These are phyloP conservation scores for Scedosporium boydii DNA, from an alignment of 2,329 filamentous ascomycete genomes.

Conservation along the genomic window DNA sequence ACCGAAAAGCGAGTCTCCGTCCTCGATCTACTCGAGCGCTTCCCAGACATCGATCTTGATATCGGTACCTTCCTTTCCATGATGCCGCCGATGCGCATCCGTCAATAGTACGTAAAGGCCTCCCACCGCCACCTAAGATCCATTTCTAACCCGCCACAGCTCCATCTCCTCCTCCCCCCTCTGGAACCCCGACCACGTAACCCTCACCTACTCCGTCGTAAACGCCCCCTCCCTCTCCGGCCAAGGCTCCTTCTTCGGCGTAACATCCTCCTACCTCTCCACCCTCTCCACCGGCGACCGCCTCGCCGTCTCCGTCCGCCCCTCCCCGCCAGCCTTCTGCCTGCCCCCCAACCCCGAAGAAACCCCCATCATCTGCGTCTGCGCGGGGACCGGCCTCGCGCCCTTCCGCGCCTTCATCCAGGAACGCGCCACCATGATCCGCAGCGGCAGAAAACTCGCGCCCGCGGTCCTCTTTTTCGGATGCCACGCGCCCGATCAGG, in stretches of 20 bases:
- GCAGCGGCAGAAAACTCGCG: conserved; percentile 42
- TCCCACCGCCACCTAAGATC: background rate
- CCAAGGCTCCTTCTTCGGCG: conserved; percentile 43
- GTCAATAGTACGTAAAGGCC: conserved; percentile 47
- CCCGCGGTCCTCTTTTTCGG: conserved; percentile 58
- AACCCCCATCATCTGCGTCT: conserved; percentile 41
- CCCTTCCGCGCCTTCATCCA: conserved; percentile 56
- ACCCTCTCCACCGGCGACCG: conserved; percentile 32
- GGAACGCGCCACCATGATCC: conserved; percentile 45
- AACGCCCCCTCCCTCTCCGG: conserved; percentile 43
- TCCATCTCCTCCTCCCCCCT: conserved; percentile 70
- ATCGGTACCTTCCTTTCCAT: conserved; percentile 60
- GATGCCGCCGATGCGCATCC: conserved; percentile 66
- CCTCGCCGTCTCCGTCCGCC: conserved; percentile 39
- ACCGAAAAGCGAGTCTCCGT: conserved; percentile 50
- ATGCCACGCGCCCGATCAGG: conserved; percentile 43
- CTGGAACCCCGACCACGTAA: conserved; percentile 42
- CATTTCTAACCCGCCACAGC: conserved; percentile 16
- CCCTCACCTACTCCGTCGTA: conserved; percentile 61
- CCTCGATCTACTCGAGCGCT: conserved; percentile 60
- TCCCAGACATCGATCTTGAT: conserved; percentile 48
- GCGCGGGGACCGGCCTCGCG: conserved; percentile 46
- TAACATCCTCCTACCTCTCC: conserved; percentile 52
- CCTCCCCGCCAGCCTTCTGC: conserved; percentile 34
- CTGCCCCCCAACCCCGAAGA: conserved; percentile 34